phyloP scores from a whole-genome alignment of 345 rosid genomes.

The Lepidium didymum region DNA sequence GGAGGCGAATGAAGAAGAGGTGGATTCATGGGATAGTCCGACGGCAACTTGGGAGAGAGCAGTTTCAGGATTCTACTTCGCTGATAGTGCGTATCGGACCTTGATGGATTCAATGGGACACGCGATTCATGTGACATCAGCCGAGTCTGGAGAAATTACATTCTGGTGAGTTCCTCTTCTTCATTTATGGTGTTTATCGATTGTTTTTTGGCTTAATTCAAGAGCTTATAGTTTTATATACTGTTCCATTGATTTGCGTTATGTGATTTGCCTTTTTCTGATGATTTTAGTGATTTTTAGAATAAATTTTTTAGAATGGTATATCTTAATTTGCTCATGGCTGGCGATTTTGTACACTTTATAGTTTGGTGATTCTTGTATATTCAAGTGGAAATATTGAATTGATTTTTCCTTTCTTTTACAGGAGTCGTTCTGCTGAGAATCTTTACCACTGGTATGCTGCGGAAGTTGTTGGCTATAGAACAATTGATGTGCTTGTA shows the following conservation, averaged over 20 bases:
- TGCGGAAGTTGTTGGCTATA: constrained; percentile 53
- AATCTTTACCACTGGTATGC: constrained; percentile 73
- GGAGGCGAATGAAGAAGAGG: background rate
- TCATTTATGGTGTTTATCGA: background rate
- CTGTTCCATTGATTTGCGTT: background rate
- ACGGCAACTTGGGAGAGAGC: constrained; percentile 26
- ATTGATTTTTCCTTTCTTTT: background rate
- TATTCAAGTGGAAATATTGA: background rate
- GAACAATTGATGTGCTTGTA: constrained; percentile 47
- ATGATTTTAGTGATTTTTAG: background rate
- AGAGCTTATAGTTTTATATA: background rate
- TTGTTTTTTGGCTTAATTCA: background rate
- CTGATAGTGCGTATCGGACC: constrained; percentile 49
- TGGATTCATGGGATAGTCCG: constrained; percentile 27
- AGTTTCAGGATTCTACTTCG: constrained; percentile 38
- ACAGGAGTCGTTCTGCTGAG: constrained; percentile 86
- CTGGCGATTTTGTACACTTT: no score
- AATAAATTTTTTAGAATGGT: background rate
- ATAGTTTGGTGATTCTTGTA: background rate
- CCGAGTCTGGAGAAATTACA: constrained; percentile 47
- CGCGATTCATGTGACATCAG: constrained; percentile 57
- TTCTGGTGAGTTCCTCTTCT: constrained; percentile 42
- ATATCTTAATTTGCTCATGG: background rate
- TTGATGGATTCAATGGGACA: constrained; percentile 72
- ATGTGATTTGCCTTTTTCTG: background rate